A percentile compares a stretch with the other conserved stretches of the same genome.
These are phyloP conservation scores for Hymenoscyphus occultus DNA, from an alignment of 2,329 filamentous ascomycete species.

Conservation along the genomic window DNA sequence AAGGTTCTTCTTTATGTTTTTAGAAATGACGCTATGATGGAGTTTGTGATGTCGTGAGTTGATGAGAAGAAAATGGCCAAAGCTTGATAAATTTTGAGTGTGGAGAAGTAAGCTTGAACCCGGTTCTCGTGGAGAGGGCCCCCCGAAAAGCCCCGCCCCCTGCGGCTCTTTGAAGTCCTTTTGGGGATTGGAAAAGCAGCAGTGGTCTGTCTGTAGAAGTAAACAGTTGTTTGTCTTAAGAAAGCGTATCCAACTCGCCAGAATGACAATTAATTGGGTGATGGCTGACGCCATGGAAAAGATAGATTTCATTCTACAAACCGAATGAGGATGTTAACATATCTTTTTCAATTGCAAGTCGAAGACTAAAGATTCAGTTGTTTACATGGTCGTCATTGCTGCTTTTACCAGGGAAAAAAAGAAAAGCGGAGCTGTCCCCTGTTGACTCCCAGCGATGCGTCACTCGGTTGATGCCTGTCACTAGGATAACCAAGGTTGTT, in stretches of 20 bases:
- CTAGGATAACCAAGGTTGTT: neutral
- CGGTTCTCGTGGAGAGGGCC: neutral
- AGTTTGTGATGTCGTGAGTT: neutral
- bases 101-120: neutral
- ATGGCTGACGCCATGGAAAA: too few relatives aligned
- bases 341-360: too few relatives aligned
- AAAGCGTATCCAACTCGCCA: neutral
- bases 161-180: neutral
- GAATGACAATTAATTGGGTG: too few relatives aligned
- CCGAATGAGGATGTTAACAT: too few relatives aligned
- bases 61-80: neutral
- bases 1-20: too few relatives aligned
- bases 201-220: neutral
- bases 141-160: neutral
- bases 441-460: neutral
- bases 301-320: too few relatives aligned
- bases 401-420: neutral
- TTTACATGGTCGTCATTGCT: neutral
- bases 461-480: neutral
- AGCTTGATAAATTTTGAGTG: neutral
- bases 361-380: too few relatives aligned
- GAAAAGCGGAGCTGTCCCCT: neutral
- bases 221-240: neutral
- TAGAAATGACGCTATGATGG: neutral
- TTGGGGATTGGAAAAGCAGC: neutral